Evolutionary conservation across 345 rosid species (phyloP).

Genomic region (Moricandia moricandioides): DNA sequence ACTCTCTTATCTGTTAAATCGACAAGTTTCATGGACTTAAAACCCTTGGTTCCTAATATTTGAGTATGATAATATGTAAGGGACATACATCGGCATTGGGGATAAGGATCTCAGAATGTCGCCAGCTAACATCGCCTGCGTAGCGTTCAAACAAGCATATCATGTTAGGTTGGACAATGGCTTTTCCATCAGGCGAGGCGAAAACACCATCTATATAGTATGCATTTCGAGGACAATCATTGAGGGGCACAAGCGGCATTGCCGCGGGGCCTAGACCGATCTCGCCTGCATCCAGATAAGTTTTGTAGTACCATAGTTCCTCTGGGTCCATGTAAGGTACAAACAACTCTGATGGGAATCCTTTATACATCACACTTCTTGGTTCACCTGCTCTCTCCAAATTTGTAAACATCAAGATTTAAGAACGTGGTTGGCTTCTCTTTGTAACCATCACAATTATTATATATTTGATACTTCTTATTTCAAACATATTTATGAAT

Average conservation of each 20-base stretch:
- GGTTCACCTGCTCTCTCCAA: not conserved
- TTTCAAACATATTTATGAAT: no score
- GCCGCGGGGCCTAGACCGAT: not conserved
- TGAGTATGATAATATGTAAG: not conserved
- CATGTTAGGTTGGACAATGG: slow-evolving; percentile 7
- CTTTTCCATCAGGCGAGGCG: not conserved
- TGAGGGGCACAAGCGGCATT: slow-evolving; percentile 11
- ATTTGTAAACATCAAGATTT: not conserved
- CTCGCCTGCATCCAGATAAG: not conserved
- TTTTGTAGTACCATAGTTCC: not conserved
- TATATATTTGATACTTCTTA: not conserved
- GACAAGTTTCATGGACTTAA: not conserved
- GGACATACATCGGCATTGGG: not conserved
- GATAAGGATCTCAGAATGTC: slow-evolving; percentile 9
- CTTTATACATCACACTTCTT: slow-evolving; percentile 17
- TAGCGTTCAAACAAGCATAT: slow-evolving; percentile 10
- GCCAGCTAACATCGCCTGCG: slow-evolving; percentile 7
- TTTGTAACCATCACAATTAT: not conserved
- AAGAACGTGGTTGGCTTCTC: not conserved
- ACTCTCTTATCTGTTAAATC: slow-evolving; percentile 2
- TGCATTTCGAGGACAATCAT: slow-evolving; percentile 3
- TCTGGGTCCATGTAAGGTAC: slow-evolving; percentile 7
- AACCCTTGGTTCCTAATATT: not conserved
- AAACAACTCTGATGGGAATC: not conserved
- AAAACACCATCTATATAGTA: not conserved